phyloP scores from a whole-genome alignment of 768 basidiomycete genomes.

The Gyrodon lividus region DNA sequence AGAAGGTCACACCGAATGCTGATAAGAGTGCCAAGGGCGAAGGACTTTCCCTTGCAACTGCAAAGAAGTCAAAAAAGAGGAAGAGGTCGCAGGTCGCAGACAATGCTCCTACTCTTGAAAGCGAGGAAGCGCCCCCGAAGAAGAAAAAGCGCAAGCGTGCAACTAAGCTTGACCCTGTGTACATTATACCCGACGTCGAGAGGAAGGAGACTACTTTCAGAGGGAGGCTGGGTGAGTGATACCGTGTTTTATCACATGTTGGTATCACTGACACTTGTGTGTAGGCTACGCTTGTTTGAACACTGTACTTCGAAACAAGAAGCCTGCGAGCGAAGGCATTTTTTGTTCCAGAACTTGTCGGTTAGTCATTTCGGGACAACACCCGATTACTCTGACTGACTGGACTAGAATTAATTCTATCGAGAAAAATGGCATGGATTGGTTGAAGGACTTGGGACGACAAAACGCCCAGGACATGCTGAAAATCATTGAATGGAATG shows the following conservation, averaged over 20 bases:
- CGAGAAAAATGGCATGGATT: constrained; percentile 76
- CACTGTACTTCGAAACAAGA: constrained; percentile 71
- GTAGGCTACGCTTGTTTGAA: constrained; percentile 82
- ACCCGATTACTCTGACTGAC: background rate
- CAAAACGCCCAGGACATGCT: constrained; percentile 73
- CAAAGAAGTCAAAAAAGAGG: constrained; percentile 6
- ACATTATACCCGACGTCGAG: constrained; percentile 72
- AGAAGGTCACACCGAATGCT: background rate
- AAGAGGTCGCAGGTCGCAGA: constrained; percentile 13
- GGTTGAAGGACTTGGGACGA: constrained; percentile 76
- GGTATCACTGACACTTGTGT: constrained; percentile 3
- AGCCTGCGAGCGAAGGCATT: constrained; percentile 59
- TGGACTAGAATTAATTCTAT: constrained; percentile 65
- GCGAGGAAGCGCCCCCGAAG: constrained; percentile 3
- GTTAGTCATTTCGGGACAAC: constrained; percentile 27
- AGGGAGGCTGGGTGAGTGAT: constrained; percentile 53
- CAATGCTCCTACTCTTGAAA: background rate
- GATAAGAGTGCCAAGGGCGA: too few species aligned
- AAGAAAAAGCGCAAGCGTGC: constrained; percentile 31
- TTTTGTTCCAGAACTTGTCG: constrained; percentile 77
- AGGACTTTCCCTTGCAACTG: background rate
- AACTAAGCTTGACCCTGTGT: constrained; percentile 49
- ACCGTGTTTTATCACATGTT: background rate
- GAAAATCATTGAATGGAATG: constrained; percentile 88
- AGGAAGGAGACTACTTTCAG: constrained; percentile 65